These are phyloP conservation scores for Dianthus caryophyllus DNA, from an alignment of 148 eudicot genomes.

Conservation along the genomic window DNA sequence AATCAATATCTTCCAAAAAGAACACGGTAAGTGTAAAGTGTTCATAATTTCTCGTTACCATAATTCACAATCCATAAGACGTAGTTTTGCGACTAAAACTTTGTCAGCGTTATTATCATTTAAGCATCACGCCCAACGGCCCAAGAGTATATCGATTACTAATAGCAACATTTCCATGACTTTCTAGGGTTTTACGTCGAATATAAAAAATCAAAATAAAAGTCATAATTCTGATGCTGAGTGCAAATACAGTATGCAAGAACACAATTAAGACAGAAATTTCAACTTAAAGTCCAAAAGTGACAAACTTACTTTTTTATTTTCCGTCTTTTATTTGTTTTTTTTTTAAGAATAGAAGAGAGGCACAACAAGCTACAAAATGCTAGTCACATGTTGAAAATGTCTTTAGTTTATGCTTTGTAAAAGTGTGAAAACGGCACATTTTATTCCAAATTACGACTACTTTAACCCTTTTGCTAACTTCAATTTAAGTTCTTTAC, in stretches of 20 bases:
- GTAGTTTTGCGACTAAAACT: not conserved
- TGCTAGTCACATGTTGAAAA: conserved; percentile 23
- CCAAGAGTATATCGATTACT: not conserved
- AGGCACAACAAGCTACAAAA: not conserved
- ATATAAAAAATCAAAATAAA: not conserved
- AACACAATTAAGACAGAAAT: conserved; percentile 16
- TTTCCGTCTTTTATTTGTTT: conserved; percentile 6
- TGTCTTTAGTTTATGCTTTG: conserved; percentile 6
- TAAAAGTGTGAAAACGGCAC: conserved; percentile 17
- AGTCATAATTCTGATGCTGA: not conserved
- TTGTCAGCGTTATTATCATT: not conserved
- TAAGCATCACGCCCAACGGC: not conserved
- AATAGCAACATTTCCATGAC: not conserved
- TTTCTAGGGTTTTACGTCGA: not conserved
- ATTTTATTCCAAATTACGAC: conserved; percentile 11
- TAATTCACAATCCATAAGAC: too few relatives aligned
- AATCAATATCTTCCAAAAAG: too few relatives aligned
- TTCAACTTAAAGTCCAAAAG: conserved; percentile 18
- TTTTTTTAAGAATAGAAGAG: conserved; percentile 7
- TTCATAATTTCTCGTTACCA: too few relatives aligned
- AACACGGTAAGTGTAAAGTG: too few relatives aligned
- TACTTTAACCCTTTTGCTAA: conserved; percentile 17
- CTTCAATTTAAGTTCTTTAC: conserved; percentile 15
- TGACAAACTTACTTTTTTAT: conserved; percentile 16
- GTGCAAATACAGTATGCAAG: not conserved